A percentile compares a stretch with the other conserved stretches of the same genome.
These are phyloP conservation scores for Pseudomicrostroma phylloplanum DNA, from an alignment of 1,284 basidiomycete genomes.

Conservation along the genomic window DNA sequence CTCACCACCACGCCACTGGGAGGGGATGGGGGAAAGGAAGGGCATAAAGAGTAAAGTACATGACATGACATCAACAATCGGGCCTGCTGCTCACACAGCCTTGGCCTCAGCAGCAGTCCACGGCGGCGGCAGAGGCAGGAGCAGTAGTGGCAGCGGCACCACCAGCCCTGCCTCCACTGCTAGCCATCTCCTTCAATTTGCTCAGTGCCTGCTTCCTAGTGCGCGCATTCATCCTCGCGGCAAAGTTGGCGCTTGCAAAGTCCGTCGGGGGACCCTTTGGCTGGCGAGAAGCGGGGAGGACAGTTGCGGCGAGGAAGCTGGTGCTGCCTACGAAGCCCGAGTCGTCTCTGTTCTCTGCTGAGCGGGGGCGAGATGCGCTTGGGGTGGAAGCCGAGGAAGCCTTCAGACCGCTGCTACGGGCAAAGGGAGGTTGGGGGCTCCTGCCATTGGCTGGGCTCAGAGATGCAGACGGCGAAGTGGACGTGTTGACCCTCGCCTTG, in stretches of 20 bases:
- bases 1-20: no score
- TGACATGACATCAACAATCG: no score
- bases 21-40: no score
- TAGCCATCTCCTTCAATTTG: constrained; percentile 21
- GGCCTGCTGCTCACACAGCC: no score
- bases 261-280: constrained; percentile 42
- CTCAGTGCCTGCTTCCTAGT: constrained; percentile 41
- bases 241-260: constrained; percentile 40
- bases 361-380: neutral
- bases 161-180: no score
- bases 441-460: no score
- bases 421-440: neutral
- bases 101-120: no score
- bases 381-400: neutral
- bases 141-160: no score
- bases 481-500: no score
- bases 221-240: constrained; percentile 33
- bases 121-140: no score
- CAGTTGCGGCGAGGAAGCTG: neutral
- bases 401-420: neutral
- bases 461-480: no score
- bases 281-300: constrained; percentile 34
- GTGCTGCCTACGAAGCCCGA: neutral
- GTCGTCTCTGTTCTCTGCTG: neutral
- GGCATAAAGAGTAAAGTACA: no score